Percentiles rank a stretch among this genome's conserved stretches.
Evolutionary conservation across 768 basidiomycete genomes (phyloP).

Genomic region (Tulasnella sp.): DNA sequence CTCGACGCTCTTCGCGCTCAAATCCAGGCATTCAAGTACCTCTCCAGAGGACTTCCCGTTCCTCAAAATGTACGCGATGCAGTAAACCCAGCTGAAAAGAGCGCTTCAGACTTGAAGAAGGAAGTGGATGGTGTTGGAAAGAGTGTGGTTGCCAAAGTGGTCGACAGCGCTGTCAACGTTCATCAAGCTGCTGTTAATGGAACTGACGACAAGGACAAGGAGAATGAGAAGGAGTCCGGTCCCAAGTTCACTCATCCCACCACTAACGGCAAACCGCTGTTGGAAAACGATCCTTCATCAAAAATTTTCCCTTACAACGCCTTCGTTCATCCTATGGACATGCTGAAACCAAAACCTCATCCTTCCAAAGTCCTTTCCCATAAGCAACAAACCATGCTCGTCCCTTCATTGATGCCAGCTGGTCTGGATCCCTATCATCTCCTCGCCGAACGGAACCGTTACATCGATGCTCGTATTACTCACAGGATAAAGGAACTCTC

Average conservation of each 20-base stretch:
- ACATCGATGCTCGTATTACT: conserved; percentile 74
- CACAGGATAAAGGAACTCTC: conserved; percentile 85
- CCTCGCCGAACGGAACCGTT: conserved; percentile 82
- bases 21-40: conserved; percentile 66
- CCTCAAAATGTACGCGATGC: conserved; percentile 59
- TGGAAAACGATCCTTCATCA: conserved; percentile 68
- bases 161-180: conserved; percentile 63
- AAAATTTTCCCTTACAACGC: conserved; percentile 89
- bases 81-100: conserved; percentile 49
- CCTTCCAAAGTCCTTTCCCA: conserved; percentile 48
- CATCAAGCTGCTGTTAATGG: conserved; percentile 36
- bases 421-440: conserved; percentile 89
- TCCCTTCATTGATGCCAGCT: conserved; percentile 80
- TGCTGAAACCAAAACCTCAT: conserved; percentile 46
- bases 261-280: conserved; percentile 53
- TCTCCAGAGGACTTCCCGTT: conserved; percentile 50
- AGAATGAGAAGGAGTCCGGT: not conserved
- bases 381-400: conserved; percentile 62
- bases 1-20: conserved; percentile 65
- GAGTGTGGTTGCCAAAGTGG: conserved; percentile 37
- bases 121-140: conserved; percentile 39
- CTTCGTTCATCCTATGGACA: conserved; percentile 50
- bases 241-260: conserved; percentile 33
- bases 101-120: conserved; percentile 34
- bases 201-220: conserved; percentile 9